Percentiles rank a stretch among this genome's conserved stretches.
Conservation (phyloP, 73 alveolate genomes). For the Effrenium voratum region DNA sequence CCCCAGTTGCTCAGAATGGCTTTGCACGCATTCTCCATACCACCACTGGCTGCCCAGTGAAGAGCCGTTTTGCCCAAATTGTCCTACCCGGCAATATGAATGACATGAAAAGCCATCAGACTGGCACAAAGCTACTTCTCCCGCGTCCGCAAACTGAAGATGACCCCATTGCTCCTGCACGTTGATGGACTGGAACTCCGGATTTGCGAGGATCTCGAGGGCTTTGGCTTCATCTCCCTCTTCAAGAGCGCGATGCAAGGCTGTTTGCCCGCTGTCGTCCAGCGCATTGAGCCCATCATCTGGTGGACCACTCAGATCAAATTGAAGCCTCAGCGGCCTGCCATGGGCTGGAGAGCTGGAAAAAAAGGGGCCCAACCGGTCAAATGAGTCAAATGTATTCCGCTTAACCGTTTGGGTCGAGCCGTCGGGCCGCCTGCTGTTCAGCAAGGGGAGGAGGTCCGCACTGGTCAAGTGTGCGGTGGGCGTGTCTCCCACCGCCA, state of each 20-base stretch:
- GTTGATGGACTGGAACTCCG: slow-evolving; percentile 32
- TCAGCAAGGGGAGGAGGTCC: slow-evolving; percentile 29
- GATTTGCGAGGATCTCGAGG: slow-evolving; percentile 39
- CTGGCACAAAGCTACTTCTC: not conserved
- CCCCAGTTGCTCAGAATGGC: slow-evolving; percentile 13
- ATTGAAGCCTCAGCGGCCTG: slow-evolving; percentile 50
- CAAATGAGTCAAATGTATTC: no score
- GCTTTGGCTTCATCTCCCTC: slow-evolving; percentile 49
- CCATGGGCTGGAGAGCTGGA: no score
- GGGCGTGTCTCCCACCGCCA: slow-evolving; percentile 63
- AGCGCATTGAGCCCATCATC: slow-evolving; percentile 20
- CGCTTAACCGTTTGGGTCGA: no score
- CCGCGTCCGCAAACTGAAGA: not conserved
- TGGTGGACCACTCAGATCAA: not conserved
- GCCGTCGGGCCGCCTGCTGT: not conserved
- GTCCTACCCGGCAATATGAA: not conserved
- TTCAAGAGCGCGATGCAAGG: slow-evolving; percentile 32
- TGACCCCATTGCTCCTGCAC: slow-evolving; percentile 30
- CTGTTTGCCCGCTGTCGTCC: slow-evolving; percentile 52
- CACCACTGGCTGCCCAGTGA: slow-evolving; percentile 79
- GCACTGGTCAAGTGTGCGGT: slow-evolving; percentile 42
- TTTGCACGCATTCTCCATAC: slow-evolving; percentile 57
- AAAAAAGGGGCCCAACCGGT: no score
- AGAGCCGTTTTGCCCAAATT: slow-evolving; percentile 43
- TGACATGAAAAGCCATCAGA: not conserved